These are phyloP conservation scores for Penicillium vulpinum DNA, from an alignment of 2,329 filamentous ascomycete species.

Conservation along the genomic window DNA sequence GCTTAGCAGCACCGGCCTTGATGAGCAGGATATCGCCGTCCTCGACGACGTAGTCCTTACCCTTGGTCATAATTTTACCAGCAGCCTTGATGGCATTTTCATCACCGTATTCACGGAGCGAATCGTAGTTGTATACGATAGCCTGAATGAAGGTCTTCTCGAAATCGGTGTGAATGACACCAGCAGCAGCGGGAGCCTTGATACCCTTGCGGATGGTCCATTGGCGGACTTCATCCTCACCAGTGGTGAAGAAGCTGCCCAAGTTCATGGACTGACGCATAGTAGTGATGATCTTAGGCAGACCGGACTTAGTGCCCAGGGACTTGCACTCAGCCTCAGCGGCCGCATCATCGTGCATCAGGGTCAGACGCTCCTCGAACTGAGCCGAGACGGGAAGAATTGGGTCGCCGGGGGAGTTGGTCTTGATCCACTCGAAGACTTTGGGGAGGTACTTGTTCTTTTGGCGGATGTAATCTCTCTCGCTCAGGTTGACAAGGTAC, in stretches of 20 bases:
- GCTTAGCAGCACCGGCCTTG: conserved; percentile 63
- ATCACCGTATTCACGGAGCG: conserved; percentile 81
- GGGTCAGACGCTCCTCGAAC: conserved; percentile 88
- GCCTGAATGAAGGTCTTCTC: conserved; percentile 99
- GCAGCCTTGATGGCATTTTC: conserved; percentile 87
- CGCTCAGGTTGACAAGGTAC: conserved; percentile 93
- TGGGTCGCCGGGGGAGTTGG: conserved; percentile 80
- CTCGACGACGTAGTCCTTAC: conserved; percentile 79
- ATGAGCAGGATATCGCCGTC: conserved; percentile 71
- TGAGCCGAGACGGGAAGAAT: conserved; percentile 91
- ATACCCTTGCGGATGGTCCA: conserved; percentile 96
- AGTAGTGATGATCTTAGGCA: conserved; percentile 86
- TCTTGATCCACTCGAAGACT: conserved; percentile 93
- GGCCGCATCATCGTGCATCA: conserved; percentile 74
- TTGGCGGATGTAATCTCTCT: conserved; percentile 95
- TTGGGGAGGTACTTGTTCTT: conserved; percentile 99
- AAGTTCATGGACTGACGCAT: conserved; percentile 93
- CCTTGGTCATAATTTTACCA: conserved; percentile 97
- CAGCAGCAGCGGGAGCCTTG: conserved; percentile 95
- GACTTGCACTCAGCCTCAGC: conserved; percentile 84
- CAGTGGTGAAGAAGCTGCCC: conserved; percentile 95
- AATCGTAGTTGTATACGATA: conserved; percentile 85
- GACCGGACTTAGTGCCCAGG: conserved; percentile 78
- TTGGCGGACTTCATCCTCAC: conserved; percentile 92
- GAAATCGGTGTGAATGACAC: conserved; percentile 97